Conservation (phyloP, 768 basidiomycete species). For the Rhodosporidiobolus sp. region DNA sequence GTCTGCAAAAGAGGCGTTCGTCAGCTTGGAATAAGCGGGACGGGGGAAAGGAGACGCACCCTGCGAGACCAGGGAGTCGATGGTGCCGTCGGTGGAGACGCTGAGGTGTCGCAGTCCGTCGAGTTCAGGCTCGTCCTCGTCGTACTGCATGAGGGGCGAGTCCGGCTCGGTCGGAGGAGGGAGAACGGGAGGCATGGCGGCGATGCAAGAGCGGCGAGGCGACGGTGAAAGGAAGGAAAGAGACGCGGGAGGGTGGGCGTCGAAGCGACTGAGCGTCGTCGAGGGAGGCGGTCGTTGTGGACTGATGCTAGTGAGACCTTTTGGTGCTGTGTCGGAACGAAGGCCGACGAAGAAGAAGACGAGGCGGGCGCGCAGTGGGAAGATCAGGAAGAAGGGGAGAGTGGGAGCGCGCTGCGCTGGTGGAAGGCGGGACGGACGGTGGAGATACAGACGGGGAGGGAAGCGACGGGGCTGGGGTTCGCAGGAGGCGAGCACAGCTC, state of each 20-base stretch:
- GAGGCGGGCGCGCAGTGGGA: not conserved
- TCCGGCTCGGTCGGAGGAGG: constrained; percentile 12
- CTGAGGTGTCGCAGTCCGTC: constrained; percentile 29
- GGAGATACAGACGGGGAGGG: too few species aligned
- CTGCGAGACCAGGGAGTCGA: constrained; percentile 28
- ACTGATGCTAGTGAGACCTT: not conserved
- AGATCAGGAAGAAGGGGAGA: not conserved
- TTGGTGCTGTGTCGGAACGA: not conserved
- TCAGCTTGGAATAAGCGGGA: not conserved
- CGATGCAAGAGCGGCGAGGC: not conserved
- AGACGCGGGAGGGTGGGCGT: not conserved
- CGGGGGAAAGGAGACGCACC: not conserved
- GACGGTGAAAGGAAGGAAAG: not conserved
- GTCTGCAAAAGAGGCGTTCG: not conserved
- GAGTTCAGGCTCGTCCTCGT: constrained; percentile 27
- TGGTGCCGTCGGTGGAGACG: constrained; percentile 35
- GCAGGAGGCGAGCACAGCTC: not conserved
- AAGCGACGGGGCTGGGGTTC: not conserved
- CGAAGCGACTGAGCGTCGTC: not conserved
- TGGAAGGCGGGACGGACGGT: too few species aligned
- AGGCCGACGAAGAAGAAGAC: not conserved
- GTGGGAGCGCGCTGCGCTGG: not conserved
- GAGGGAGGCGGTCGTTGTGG: not conserved
- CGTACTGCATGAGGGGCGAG: constrained; percentile 19
- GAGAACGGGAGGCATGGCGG: not conserved